phyloP scores from a whole-genome alignment of 1,139 yeast genomes.

The Scheffersomyces stambukii region DNA sequence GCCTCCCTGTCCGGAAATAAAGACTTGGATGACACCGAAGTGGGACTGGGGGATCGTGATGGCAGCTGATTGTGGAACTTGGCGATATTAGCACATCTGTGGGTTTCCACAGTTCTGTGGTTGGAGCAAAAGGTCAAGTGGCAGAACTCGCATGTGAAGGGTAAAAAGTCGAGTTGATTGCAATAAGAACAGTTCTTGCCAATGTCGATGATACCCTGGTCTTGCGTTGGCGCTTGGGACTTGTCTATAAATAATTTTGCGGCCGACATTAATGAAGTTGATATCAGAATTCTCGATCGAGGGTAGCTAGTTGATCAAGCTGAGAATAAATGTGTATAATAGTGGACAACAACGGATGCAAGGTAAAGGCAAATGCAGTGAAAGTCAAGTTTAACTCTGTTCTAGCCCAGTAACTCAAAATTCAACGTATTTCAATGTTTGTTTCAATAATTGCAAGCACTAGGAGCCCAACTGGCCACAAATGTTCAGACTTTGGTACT shows the following conservation, averaged over 20 bases:
- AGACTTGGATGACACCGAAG: conserved; percentile 22
- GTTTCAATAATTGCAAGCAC: no score
- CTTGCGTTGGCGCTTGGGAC: conserved; percentile 20
- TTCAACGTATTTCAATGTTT: no score
- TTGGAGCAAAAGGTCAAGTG: conserved; percentile 51
- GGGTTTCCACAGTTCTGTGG: conserved; percentile 49
- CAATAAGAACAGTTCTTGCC: conserved; percentile 68
- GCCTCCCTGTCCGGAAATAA: conserved; percentile 56
- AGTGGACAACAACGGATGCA: no score
- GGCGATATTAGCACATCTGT: conserved; percentile 35
- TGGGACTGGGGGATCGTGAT: conserved; percentile 8
- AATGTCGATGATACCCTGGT: conserved; percentile 56
- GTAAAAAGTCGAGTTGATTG: conserved; percentile 62
- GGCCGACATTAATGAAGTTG: conserved; percentile 9
- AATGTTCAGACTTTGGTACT: no score
- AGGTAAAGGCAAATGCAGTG: no score
- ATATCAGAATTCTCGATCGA: no score
- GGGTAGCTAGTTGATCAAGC: no score
- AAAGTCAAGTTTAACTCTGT: no score
- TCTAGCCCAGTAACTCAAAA: no score
- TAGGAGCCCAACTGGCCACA: no score
- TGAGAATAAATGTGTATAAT: neutral
- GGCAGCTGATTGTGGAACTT: conserved; percentile 12
- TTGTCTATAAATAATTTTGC: conserved; percentile 16
- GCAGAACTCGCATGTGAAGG: conserved; percentile 61